A percentile compares a stretch with the other conserved stretches of the same genome.
These are phyloP conservation scores for Sarocladium strictum DNA, from an alignment of 2,329 filamentous ascomycete genomes.

Conservation along the genomic window DNA sequence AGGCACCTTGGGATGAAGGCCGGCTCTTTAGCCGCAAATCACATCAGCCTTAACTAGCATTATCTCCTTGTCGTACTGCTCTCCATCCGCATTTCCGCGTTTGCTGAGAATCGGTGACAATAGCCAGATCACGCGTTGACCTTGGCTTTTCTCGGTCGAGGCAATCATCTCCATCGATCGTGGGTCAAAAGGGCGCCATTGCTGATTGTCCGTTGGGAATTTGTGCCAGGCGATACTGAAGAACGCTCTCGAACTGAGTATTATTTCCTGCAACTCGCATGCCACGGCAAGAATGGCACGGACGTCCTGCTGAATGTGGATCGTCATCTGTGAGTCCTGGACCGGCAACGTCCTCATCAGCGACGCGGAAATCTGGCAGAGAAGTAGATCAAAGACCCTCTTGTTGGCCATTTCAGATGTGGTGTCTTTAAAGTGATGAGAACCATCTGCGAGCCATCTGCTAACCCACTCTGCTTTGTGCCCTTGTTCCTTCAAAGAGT, in stretches of 20 bases:
- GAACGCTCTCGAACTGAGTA: neutral
- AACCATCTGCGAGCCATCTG: neutral
- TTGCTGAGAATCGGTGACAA: neutral
- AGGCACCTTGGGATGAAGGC: too few relatives aligned
- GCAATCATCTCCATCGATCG: neutral
- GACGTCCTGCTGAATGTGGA: too few relatives aligned
- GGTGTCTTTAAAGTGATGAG: neutral
- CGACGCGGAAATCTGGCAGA: too few relatives aligned
- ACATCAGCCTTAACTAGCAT: slow-evolving; percentile 7
- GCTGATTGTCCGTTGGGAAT: neutral
- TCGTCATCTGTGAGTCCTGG: too few relatives aligned
- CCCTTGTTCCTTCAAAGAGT: too few relatives aligned
- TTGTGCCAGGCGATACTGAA: neutral
- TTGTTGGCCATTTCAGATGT: neutral
- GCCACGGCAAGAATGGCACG: neutral
- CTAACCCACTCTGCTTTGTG: neutral
- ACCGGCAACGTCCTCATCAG: too few relatives aligned
- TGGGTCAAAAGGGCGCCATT: neutral
- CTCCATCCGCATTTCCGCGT: slow-evolving; percentile 12
- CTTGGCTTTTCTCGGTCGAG: neutral
- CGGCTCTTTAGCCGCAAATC: neutral
- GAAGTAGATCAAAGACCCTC: neutral
- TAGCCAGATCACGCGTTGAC: neutral
- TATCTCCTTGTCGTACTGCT: slow-evolving; percentile 6
- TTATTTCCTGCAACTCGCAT: neutral